These are phyloP conservation scores for Boletus coccyginus DNA, from an alignment of 768 basidiomycete genomes.

Conservation along the genomic window DNA sequence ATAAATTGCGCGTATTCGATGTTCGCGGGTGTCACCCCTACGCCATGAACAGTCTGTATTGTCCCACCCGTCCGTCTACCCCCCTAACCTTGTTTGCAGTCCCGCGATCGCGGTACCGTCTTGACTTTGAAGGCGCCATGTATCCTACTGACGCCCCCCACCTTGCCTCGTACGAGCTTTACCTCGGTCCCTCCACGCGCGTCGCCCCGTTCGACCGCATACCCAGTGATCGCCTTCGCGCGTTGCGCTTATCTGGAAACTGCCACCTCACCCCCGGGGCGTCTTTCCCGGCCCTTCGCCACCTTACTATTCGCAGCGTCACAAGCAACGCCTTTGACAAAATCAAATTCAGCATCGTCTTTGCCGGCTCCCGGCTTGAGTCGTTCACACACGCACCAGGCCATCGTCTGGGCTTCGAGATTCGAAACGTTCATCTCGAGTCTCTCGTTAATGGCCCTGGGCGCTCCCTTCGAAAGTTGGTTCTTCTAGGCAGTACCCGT, in stretches of 20 bases:
- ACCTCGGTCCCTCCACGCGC: conserved; percentile 30
- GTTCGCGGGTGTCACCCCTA: conserved; percentile 22
- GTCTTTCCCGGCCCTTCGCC: no score
- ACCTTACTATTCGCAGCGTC: no score
- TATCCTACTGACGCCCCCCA: conserved; percentile 24
- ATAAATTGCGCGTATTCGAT: conserved; percentile 35
- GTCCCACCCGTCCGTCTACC: background rate
- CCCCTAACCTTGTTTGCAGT: conserved; percentile 12
- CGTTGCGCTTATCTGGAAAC: conserved; percentile 37
- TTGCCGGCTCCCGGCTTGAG: conserved; percentile 30
- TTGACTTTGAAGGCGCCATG: conserved; percentile 39
- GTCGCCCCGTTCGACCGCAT: conserved; percentile 30
- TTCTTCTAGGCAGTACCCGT: conserved; percentile 35
- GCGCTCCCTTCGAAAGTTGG: conserved; percentile 29
- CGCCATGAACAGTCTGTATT: conserved; percentile 9
- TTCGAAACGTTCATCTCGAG: conserved; percentile 34
- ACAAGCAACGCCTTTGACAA: conserved; percentile 37
- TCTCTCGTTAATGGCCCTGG: conserved; percentile 25
- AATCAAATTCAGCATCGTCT: conserved; percentile 24
- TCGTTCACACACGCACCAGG: conserved; percentile 36
- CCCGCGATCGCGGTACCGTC: conserved; percentile 18
- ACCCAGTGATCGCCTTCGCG: conserved; percentile 20
- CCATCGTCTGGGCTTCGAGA: conserved; percentile 35
- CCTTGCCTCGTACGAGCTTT: conserved; percentile 34
- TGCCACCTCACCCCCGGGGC: conserved; percentile 24